Base-by-base conservation (phyloP, 2,329 filamentous ascomycete genomes). In the Teratosphaeria zuluensis region DNA sequence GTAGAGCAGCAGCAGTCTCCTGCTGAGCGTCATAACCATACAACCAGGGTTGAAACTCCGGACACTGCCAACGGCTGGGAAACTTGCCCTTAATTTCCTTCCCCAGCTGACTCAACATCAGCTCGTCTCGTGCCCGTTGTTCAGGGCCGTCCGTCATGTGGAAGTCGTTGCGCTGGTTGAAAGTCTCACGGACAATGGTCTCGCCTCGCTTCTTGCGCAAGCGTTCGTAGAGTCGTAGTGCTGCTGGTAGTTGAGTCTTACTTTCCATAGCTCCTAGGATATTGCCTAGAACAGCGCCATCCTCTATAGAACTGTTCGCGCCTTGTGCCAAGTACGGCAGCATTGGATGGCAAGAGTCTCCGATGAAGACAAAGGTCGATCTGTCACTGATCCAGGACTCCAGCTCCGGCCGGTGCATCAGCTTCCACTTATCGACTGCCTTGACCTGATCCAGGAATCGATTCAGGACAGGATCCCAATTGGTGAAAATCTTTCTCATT, bases 251-350 rank as follows among this genome's bases (percentile, higher is more conserved):
- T 48, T 76, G 72, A 0, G 64, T 65, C 53, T 75, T 78, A 0
- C 69, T 70, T 35, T 74, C 71, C 9, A 86, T 30, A 2, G 78
- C 74, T 0, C 79, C 78, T 0, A 89, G 72, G 1, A 88, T 65
- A 0, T 78, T 74, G 0, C 85, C 86, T 0, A 89, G 72, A 0
- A 86, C 84, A 0, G 85, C 84, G 0, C 85, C 86, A 56, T 89
- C 86, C 66, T 89, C 86, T 1, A 89, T 75, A 0, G 82, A 81
- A 0, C 80, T 84, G 66, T 87, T 87, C 14, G 86, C 86, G 0
- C 86, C 85, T 69, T 84, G 86, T 0, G 82, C 85, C 31, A 84
- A 75, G 48, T 59, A 61, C 2, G 83, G 83, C 1, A 86, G 72
- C 83, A 85, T 85, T 0, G 83, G 81, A 66, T 86, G 84, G 60